A percentile compares a stretch with the other conserved stretches of the same genome.
These are phyloP conservation scores for Erodium moschatum DNA, from an alignment of 441 rosid species.

Conservation along the genomic window DNA sequence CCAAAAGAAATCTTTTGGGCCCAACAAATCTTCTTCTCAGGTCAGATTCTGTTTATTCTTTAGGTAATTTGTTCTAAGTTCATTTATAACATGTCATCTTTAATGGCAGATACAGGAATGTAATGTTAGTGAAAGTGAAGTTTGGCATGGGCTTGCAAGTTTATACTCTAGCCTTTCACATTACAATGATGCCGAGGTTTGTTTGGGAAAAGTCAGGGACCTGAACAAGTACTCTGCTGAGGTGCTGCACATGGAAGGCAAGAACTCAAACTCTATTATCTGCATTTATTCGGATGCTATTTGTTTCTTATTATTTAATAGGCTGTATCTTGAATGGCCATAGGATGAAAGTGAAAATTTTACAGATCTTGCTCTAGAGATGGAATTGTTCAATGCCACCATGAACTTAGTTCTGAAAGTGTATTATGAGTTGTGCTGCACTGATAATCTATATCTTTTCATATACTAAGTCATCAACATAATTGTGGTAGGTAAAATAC, in stretches of 20 bases:
- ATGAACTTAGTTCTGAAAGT: too few relatives aligned
- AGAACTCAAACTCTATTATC: constrained; percentile 23
- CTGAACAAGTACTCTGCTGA: constrained; percentile 63
- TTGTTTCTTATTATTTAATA: neutral
- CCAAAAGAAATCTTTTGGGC: constrained; percentile 70
- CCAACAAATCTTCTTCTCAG: constrained; percentile 47
- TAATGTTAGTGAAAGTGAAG: constrained; percentile 68
- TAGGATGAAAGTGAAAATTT: too few relatives aligned
- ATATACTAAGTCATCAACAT: too few relatives aligned
- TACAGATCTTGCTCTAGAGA: too few relatives aligned
- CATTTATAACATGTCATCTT: neutral
- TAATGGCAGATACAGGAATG: constrained; percentile 43
- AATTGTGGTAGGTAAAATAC: constrained; percentile 45
- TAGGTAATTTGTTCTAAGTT: constrained; percentile 12
- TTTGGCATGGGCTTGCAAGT: constrained; percentile 84
- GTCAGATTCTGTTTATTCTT: constrained; percentile 24
- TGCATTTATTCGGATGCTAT: neutral
- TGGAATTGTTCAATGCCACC: too few relatives aligned
- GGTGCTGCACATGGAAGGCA: constrained; percentile 71
- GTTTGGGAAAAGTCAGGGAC: constrained; percentile 65
- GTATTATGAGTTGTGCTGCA: too few relatives aligned
- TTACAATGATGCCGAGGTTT: constrained; percentile 82
- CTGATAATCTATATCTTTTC: too few relatives aligned
- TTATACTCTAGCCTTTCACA: constrained; percentile 71
- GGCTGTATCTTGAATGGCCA: neutral